Evolutionary conservation across 2,329 filamentous ascomycete genomes (phyloP).

Genomic region (Xylaria hypoxylon): DNA sequence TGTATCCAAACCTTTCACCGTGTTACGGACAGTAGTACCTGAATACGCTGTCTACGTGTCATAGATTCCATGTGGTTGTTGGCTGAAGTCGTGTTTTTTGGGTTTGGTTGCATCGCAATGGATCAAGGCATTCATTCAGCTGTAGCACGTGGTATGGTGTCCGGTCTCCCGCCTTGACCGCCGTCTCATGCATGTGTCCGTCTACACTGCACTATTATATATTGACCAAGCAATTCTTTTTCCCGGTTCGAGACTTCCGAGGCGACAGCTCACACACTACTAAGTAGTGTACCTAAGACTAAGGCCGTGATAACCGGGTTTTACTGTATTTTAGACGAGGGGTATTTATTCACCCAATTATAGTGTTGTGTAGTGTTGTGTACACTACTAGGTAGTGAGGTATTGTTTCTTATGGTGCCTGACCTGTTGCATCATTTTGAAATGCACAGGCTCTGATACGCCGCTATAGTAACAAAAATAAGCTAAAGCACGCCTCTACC

Average conservation of each 20-base stretch:
- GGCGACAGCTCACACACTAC: too few species aligned
- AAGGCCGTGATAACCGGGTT: too few species aligned
- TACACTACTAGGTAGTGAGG: too few species aligned
- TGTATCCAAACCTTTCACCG: too few species aligned
- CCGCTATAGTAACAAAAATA: conserved; percentile 1
- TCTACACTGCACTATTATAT: too few species aligned
- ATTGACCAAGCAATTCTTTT: too few species aligned
- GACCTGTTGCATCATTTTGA: conserved; percentile 23
- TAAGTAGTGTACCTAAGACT: too few species aligned
- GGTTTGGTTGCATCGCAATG: conserved; percentile 10
- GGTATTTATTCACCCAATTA: too few species aligned
- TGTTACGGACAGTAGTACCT: neutral
- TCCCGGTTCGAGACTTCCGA: too few species aligned
- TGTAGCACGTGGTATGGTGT: conserved; percentile 27
- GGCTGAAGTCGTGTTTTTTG: conserved; percentile 12
- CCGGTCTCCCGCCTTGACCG: neutral
- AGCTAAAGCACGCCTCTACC: conserved; percentile 1
- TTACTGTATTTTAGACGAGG: too few species aligned
- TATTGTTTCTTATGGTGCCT: too few species aligned
- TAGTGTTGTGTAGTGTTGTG: too few species aligned
- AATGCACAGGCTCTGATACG: conserved; percentile 29
- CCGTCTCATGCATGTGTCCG: neutral
- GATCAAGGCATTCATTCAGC: conserved; percentile 2
- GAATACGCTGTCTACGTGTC: neutral
- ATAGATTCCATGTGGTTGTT: neutral